phyloP scores from a whole-genome alignment of 78 protist species.

The Dictyostelium intermedium region DNA sequence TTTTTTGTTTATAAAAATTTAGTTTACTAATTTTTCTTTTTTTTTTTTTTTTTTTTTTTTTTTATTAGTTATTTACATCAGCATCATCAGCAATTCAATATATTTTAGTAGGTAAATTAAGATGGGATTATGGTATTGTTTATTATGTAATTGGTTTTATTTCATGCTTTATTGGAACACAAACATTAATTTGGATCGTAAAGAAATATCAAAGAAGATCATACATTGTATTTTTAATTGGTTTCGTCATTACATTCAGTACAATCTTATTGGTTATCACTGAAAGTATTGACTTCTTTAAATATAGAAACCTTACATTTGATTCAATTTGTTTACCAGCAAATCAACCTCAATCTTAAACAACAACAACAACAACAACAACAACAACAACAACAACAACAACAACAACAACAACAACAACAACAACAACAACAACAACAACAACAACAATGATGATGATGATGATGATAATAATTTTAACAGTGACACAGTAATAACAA shows the following conservation, averaged over 20 bases:
- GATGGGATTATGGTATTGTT: slow-evolving; percentile 64
- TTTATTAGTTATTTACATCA: slow-evolving; percentile 44
- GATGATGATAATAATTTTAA: too few relatives aligned
- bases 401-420: not conserved
- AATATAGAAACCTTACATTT: slow-evolving; percentile 45
- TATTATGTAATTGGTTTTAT: slow-evolving; percentile 51
- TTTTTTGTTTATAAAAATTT: not conserved
- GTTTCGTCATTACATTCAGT: slow-evolving; percentile 28
- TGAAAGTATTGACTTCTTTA: slow-evolving; percentile 40
- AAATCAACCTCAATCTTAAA: not conserved
- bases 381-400: not conserved
- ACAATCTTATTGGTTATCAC: slow-evolving; percentile 40
- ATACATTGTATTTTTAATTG: slow-evolving; percentile 52
- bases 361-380: not conserved
- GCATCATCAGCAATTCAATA: slow-evolving; percentile 70
- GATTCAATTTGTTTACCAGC: slow-evolving; percentile 53
- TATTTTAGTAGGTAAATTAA: slow-evolving; percentile 49
- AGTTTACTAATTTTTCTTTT: not conserved
- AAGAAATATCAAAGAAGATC: slow-evolving; percentile 67
- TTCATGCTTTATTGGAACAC: slow-evolving; percentile 62
- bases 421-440: not conserved
- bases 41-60: not conserved
- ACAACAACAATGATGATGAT: not conserved
- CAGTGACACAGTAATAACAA: too few relatives aligned
- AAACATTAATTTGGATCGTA: slow-evolving; percentile 53